Evolutionary conservation across 1,284 basidiomycete species (phyloP).

Genomic region (Vanrija sp.): DNA sequence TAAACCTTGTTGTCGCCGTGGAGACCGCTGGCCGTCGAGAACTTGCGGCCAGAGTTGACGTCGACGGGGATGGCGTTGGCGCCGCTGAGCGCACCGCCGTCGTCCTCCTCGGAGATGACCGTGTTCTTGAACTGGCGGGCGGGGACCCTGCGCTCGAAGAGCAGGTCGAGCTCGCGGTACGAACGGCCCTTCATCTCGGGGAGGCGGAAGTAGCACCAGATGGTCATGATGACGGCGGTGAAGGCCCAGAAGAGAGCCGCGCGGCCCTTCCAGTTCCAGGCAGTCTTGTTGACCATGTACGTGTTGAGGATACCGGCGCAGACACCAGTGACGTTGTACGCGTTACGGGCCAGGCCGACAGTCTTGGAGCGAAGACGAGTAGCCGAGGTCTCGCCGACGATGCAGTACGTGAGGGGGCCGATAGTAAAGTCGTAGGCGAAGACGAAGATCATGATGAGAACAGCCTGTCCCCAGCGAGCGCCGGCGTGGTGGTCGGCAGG

Average conservation of each 20-base stretch:
- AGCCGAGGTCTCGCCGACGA: constrained; percentile 49
- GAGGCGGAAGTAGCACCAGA: constrained; percentile 25
- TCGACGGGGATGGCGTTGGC: no score
- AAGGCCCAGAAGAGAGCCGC: constrained; percentile 48
- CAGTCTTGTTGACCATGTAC: constrained; percentile 20
- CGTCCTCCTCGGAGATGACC: constrained; percentile 31
- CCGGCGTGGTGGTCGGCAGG: neutral
- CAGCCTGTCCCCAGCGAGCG: constrained; percentile 16
- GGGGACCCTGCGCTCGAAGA: constrained; percentile 42
- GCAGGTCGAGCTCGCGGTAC: constrained; percentile 48
- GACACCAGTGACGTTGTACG: constrained; percentile 45
- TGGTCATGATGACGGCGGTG: constrained; percentile 16
- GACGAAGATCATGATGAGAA: constrained; percentile 24
- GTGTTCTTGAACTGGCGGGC: constrained; percentile 46
- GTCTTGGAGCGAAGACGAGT: constrained; percentile 52
- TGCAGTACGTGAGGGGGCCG: constrained; percentile 30
- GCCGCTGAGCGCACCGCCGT: neutral
- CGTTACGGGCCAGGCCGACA: constrained; percentile 50
- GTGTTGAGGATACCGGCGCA: constrained; percentile 14
- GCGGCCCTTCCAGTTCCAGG: constrained; percentile 28
- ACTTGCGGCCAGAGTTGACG: no score
- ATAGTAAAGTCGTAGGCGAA: constrained; percentile 29
- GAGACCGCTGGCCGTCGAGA: no score
- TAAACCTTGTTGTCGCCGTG: no score
- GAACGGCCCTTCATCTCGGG: constrained; percentile 41